These are phyloP conservation scores for Aschersonia sp. DNA, from an alignment of 2,329 filamentous ascomycete species.

Conservation along the genomic window DNA sequence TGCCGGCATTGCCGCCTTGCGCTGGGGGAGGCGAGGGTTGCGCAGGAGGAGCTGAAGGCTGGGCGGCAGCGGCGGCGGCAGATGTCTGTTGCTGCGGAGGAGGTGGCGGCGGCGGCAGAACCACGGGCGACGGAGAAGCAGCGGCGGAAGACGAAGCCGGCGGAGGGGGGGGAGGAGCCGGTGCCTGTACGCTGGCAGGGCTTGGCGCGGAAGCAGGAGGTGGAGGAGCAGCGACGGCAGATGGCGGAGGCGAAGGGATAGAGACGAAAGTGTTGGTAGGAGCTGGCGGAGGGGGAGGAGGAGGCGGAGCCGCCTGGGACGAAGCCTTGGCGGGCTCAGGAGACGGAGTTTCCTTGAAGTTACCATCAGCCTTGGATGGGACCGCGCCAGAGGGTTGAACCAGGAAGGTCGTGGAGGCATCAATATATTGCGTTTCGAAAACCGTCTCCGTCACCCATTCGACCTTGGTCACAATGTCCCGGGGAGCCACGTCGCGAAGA, in stretches of 20 bases:
- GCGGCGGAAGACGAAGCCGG: constrained; percentile 5
- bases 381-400: too few relatives aligned
- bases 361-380: too few relatives aligned
- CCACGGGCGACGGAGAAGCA: constrained; percentile 6
- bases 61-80: too few relatives aligned
- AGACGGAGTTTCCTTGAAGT: too few relatives aligned
- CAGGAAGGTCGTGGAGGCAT: too few relatives aligned
- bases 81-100: too few relatives aligned
- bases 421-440: too few relatives aligned
- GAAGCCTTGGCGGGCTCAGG: not conserved
- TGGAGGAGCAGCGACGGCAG: constrained; percentile 8
- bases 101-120: too few relatives aligned
- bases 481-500: constrained; percentile 9
- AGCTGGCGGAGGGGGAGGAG: constrained; percentile 3
- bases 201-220: constrained; percentile 10
- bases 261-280: not conserved
- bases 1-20: too few relatives aligned
- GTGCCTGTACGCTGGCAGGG: constrained; percentile 8
- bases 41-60: too few relatives aligned
- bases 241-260: constrained; percentile 6
- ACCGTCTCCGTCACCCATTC: too few relatives aligned
- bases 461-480: constrained; percentile 28
- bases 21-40: too few relatives aligned
- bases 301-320: constrained; percentile 1
- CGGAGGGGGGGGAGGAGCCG: constrained; percentile 3